These are phyloP conservation scores for Rosa hybrid DNA, from an alignment of 331 rosid species.

Conservation along the genomic window DNA sequence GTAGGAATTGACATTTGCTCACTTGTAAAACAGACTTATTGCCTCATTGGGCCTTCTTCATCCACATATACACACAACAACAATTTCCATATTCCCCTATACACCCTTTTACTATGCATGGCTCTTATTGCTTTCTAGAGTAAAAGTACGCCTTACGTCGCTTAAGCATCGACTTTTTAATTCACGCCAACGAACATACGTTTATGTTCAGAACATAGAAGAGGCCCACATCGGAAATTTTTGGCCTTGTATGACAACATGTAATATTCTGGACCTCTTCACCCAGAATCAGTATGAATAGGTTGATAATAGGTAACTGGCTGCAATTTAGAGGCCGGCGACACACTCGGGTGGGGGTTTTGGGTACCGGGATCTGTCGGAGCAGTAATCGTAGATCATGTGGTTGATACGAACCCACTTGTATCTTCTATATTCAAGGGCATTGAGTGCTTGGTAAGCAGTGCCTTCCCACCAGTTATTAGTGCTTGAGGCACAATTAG, in stretches of 20 bases:
- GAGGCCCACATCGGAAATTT: background rate
- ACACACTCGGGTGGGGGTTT: slow-evolving; percentile 72
- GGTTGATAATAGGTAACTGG: background rate
- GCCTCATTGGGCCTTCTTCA: background rate
- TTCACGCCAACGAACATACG: background rate
- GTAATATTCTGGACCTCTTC: background rate
- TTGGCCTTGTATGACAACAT: background rate
- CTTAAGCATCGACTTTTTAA: background rate
- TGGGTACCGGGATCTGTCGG: slow-evolving; percentile 62
- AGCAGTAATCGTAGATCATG: slow-evolving; percentile 79
- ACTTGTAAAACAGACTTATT: slow-evolving; percentile 9
- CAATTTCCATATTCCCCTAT: background rate
- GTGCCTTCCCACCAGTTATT: slow-evolving; percentile 56
- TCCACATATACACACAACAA: background rate
- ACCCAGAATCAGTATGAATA: background rate
- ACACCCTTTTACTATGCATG: slow-evolving; percentile 6
- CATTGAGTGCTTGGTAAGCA: slow-evolving; percentile 36
- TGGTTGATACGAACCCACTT: slow-evolving; percentile 83
- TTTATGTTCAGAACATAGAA: background rate
- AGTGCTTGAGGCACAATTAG: slow-evolving; percentile 55
- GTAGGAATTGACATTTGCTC: slow-evolving; percentile 11
- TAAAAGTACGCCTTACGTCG: background rate
- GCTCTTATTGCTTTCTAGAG: slow-evolving; percentile 4
- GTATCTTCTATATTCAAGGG: slow-evolving; percentile 31
- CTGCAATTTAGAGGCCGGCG: slow-evolving; percentile 46